Evolutionary conservation across 768 basidiomycete species (phyloP).

Genomic region (Harrya chromipes): DNA sequence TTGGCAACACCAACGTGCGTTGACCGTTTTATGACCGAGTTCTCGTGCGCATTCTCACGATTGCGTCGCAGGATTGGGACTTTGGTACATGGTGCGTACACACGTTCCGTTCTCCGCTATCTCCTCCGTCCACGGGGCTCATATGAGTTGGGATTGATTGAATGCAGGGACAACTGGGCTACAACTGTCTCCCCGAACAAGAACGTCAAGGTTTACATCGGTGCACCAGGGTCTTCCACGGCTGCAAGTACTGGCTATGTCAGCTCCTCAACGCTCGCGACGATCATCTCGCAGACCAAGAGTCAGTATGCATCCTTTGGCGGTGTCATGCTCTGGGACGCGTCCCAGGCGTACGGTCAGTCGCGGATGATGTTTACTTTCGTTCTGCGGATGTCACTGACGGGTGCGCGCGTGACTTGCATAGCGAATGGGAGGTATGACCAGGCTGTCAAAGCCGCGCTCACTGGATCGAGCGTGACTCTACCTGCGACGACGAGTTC

Average conservation of each 20-base stretch:
- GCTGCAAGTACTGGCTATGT: constrained; percentile 45
- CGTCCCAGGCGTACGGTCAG: constrained; percentile 44
- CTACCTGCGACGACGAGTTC: constrained; percentile 9
- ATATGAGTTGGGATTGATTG: not conserved
- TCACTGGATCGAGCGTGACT: constrained; percentile 21
- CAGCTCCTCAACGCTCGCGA: constrained; percentile 29
- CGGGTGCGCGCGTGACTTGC: too few relatives aligned
- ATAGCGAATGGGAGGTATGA: constrained; percentile 45
- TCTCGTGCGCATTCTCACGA: not conserved
- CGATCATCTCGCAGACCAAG: constrained; percentile 32
- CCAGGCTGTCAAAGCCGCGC: constrained; percentile 39
- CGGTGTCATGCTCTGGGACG: constrained; percentile 43
- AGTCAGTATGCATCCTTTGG: constrained; percentile 44
- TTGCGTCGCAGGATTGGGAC: constrained; percentile 41
- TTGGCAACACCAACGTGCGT: constrained; percentile 41
- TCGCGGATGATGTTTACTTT: not conserved
- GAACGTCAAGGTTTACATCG: constrained; percentile 48
- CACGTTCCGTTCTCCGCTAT: not conserved
- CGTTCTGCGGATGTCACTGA: not conserved
- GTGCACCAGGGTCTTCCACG: constrained; percentile 40
- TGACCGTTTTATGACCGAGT: not conserved
- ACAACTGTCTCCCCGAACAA: constrained; percentile 39
- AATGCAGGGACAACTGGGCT: constrained; percentile 46
- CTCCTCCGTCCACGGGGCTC: not conserved
- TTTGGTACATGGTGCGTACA: constrained; percentile 36